Base-by-base conservation (phyloP, 768 basidiomycete genomes). In the Lentinula sp. region DNA sequence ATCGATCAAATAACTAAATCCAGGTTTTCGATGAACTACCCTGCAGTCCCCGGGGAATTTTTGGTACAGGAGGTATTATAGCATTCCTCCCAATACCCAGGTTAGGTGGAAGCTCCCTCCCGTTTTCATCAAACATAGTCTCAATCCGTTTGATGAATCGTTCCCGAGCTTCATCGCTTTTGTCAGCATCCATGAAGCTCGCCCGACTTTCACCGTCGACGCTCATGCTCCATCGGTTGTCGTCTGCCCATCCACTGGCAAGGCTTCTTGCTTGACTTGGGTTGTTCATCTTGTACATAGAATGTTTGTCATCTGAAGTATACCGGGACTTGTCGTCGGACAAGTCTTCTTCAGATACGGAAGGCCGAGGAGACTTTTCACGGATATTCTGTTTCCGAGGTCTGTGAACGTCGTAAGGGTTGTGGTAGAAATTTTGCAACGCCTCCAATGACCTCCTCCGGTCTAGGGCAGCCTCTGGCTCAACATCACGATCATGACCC, bases 181-280 rank as follows among this genome's bases (percentile, higher is more conserved):
- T 76, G 35, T 82, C 79, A 21, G 73, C 69, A 63, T 86, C 84
- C 67, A 86, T 61, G 57, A 86, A 73, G 63, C 83, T 84, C 51
- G 71, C 69, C 6, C 82, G 79, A 63, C 80, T 80, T 66, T 84
- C 80, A 54, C 80, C 70, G 13, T 54, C 51, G 11, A 39, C 39
- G 69, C 77, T 77, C 62, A 70, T 76, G 56, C 77, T 80, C 72
- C 76, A 80, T 54, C 77, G 74, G 61, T 75, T 76, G 18, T 69
- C 73, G 15, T 74, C 70, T 23, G 71, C 67, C 62, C 70, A 64
- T 61, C 69, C 54, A 23, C 46, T 52, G 35, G 61, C 64, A 49
- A 63, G 42, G 21, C 52, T 63, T 21, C 52, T 40, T 4, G 49
- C 51, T 13, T 54, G 59, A n/a, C 48, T 59, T 59, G 62, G 62